phyloP scores from a whole-genome alignment of 352 stramenopile genomes.

The Globisporangium emineosum region DNA sequence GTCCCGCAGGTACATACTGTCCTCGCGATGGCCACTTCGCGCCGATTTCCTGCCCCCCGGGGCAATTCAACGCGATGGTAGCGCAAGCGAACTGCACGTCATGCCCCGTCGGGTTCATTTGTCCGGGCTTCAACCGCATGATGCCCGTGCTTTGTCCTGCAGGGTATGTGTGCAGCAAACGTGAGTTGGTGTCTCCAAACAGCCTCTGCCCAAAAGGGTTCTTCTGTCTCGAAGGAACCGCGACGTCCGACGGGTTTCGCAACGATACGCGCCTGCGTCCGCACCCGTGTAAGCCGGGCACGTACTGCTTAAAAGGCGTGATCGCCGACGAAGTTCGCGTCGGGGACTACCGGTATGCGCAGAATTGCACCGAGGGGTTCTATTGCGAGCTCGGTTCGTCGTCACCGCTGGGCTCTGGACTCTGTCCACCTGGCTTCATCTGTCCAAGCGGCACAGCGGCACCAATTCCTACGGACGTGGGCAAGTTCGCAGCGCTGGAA shows the following conservation, averaged over 20 bases:
- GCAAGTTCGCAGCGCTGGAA: slow-evolving; percentile 89
- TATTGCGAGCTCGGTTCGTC: slow-evolving; percentile 94
- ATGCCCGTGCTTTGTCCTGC: slow-evolving; percentile 89
- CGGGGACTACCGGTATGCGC: slow-evolving; percentile 89
- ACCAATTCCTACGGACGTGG: slow-evolving; percentile 91
- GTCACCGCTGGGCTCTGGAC: slow-evolving; percentile 89
- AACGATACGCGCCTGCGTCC: slow-evolving; percentile 96
- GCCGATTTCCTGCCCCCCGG: slow-evolving; percentile 89
- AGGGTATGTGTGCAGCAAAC: slow-evolving; percentile 91
- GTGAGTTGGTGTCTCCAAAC: slow-evolving; percentile 85
- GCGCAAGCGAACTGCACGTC: slow-evolving; percentile 82
- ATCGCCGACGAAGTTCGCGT: slow-evolving; percentile 84
- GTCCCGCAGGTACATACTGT: slow-evolving; percentile 91
- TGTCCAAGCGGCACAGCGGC: slow-evolving; percentile 92
- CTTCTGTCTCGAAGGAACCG: slow-evolving; percentile 93
- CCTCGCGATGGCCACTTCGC: slow-evolving; percentile 75
- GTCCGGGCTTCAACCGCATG: slow-evolving; percentile 90
- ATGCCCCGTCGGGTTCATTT: slow-evolving; percentile 93
- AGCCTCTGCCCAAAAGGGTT: slow-evolving; percentile 93
- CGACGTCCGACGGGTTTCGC: slow-evolving; percentile 93
- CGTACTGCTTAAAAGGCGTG: slow-evolving; percentile 94
- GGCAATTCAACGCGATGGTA: slow-evolving; percentile 93
- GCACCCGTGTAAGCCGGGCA: slow-evolving; percentile 94
- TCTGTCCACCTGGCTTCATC: slow-evolving; percentile 93
- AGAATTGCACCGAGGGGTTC: slow-evolving; percentile 93